Conservation (phyloP, 768 basidiomycete species). For the Leucocoprinus birnbaumii region DNA sequence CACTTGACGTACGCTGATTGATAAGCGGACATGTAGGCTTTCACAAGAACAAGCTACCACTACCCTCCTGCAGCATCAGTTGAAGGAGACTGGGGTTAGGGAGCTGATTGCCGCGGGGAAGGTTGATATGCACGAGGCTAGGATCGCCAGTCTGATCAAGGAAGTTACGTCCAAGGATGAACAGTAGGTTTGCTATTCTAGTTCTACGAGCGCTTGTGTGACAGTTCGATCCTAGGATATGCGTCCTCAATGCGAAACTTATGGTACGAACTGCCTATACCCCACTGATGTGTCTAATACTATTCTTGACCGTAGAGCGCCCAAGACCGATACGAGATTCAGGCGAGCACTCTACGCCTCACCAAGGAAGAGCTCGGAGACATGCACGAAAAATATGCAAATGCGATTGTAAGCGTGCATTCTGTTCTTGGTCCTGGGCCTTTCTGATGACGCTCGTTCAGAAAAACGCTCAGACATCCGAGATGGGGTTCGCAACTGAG, state of each 20-base stretch:
- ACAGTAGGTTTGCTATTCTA: conserved; percentile 3
- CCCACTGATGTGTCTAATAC: not conserved
- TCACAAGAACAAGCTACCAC: conserved; percentile 2
- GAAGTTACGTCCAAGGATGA: conserved; percentile 4
- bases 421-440: too few relatives aligned
- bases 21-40: not conserved
- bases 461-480: conserved; percentile 27
- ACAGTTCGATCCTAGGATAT: not conserved
- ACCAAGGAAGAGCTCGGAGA: conserved; percentile 55
- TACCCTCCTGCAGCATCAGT: conserved; percentile 2
- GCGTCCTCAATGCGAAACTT: conserved; percentile 2
- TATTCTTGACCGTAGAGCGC: conserved; percentile 28
- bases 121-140: conserved; percentile 6
- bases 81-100: conserved; percentile 7
- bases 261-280: not conserved
- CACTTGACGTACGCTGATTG: not conserved
- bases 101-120: not conserved
- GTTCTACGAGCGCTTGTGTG: not conserved
- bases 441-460: not conserved
- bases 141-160: conserved; percentile 1
- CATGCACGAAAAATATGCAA: conserved; percentile 30
- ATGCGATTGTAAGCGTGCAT: not conserved
- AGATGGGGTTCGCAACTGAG: conserved; percentile 32
- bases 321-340: conserved; percentile 59
- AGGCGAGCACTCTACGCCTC: conserved; percentile 47